A percentile compares a stretch with the other conserved stretches of the same genome.
These are phyloP conservation scores for Penicillium hordei DNA, from an alignment of 2,329 filamentous ascomycete genomes.

Conservation along the genomic window DNA sequence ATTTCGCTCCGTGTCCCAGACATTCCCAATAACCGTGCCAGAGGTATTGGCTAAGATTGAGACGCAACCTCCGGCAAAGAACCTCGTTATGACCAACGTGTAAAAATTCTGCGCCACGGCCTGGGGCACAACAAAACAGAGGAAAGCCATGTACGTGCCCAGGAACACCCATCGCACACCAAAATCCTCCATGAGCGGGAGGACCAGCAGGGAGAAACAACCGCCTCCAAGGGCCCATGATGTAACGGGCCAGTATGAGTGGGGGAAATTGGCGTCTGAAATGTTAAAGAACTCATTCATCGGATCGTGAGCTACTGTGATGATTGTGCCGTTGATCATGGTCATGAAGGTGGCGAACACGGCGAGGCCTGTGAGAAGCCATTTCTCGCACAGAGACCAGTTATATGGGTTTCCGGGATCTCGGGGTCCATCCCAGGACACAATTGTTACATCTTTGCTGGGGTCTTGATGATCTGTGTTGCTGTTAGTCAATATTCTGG, in stretches of 20 bases:
- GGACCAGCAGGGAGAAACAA: constrained; percentile 30
- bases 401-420: constrained; percentile 43
- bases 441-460: constrained; percentile 17
- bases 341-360: constrained; percentile 35
- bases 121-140: constrained; percentile 47
- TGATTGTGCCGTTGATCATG: constrained; percentile 41
- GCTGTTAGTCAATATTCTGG: constrained; percentile 10
- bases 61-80: constrained; percentile 47
- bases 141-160: constrained; percentile 37
- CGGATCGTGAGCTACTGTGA: constrained; percentile 37
- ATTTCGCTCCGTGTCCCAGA: constrained; percentile 35
- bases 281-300: constrained; percentile 38
- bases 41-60: constrained; percentile 41
- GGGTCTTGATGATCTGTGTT: constrained; percentile 19
- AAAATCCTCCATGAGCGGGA: constrained; percentile 42
- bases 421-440: constrained; percentile 31
- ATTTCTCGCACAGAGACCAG: constrained; percentile 39
- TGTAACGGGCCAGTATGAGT: constrained; percentile 36
- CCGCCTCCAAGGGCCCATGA: constrained; percentile 35
- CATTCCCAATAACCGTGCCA: constrained; percentile 31
- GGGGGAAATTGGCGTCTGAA: constrained; percentile 31
- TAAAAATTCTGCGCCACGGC: constrained; percentile 48
- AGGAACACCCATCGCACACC: constrained; percentile 46
- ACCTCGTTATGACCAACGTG: constrained; percentile 45
- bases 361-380: constrained; percentile 32